A percentile compares a stretch with the other conserved stretches of the same genome.
Evolutionary conservation across 108 stramenopile species (phyloP).

Genomic region (Skeletonema potamos): DNA sequence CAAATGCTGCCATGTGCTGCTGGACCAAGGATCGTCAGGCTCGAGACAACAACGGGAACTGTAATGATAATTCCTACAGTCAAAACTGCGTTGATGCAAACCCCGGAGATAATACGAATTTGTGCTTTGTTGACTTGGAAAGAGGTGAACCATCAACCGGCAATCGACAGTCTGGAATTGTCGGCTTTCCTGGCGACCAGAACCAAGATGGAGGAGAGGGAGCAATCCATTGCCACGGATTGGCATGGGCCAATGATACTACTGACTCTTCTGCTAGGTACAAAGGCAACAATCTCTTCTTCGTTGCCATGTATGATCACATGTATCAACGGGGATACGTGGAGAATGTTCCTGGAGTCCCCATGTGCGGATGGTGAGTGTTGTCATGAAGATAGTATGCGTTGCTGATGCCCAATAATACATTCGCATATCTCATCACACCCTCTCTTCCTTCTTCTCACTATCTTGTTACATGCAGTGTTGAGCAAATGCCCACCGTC

Average conservation of each 20-base stretch:
- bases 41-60: conserved; percentile 58
- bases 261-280: conserved; percentile 16
- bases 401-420: not conserved
- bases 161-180: not conserved
- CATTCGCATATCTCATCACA: not conserved
- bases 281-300: conserved; percentile 58
- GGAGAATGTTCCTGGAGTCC: conserved; percentile 43
- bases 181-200: conserved; percentile 30
- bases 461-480: not conserved
- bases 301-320: conserved; percentile 60
- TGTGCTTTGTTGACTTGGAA: conserved; percentile 47
- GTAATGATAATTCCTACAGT: conserved; percentile 27
- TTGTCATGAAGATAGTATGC: not conserved
- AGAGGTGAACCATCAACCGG: conserved; percentile 10
- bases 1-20: conserved; percentile 54
- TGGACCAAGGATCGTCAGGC: conserved; percentile 59
- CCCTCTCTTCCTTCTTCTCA: too few relatives aligned
- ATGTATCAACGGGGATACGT: conserved; percentile 55
- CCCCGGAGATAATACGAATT: conserved; percentile 53
- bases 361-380: conserved; percentile 53
- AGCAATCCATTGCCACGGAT: conserved; percentile 57
- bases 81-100: conserved; percentile 47
- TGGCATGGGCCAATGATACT: conserved; percentile 48
- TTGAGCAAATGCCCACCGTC: conserved; percentile 59
- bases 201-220: conserved; percentile 43